Evolutionary conservation across 2,329 filamentous ascomycete genomes (phyloP).

Genomic region (Tolypocladium capitatum): DNA sequence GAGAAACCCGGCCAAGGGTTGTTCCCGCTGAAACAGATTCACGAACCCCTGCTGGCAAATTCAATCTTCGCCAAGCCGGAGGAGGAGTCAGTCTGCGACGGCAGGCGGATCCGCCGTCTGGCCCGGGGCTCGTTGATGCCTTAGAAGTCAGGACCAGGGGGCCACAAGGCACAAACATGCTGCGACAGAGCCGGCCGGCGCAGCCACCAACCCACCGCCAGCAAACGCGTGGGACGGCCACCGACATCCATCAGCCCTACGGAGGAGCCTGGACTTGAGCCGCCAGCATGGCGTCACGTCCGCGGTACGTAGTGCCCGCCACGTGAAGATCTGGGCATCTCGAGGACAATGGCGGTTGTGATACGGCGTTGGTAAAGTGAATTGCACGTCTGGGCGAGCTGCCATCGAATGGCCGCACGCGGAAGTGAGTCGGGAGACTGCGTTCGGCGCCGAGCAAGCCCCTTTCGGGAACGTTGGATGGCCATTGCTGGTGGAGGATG

Average conservation of each 20-base stretch:
- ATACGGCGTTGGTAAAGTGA: background rate
- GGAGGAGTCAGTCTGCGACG: background rate
- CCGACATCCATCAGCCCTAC: constrained; percentile 13
- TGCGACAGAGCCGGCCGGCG: background rate
- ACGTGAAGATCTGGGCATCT: constrained; percentile 12
- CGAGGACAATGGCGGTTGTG: background rate
- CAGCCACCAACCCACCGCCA: background rate
- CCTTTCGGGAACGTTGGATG: background rate
- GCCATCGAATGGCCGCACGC: background rate
- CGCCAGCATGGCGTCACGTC: constrained; percentile 14
- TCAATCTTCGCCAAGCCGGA: background rate
- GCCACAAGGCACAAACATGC: background rate
- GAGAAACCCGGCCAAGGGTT: background rate
- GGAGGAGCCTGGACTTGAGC: constrained; percentile 13
- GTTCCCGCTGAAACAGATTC: background rate
- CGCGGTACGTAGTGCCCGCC: constrained; percentile 4
- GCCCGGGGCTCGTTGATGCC: background rate
- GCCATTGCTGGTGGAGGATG: background rate
- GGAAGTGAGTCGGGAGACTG: background rate
- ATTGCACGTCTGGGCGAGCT: background rate
- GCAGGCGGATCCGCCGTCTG: too few species aligned
- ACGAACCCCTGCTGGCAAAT: background rate
- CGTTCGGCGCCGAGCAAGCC: background rate
- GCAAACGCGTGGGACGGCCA: background rate
- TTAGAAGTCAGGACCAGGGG: background rate